phyloP scores from a whole-genome alignment of 352 stramenopile genomes.

The Phytophthora constricta region DNA sequence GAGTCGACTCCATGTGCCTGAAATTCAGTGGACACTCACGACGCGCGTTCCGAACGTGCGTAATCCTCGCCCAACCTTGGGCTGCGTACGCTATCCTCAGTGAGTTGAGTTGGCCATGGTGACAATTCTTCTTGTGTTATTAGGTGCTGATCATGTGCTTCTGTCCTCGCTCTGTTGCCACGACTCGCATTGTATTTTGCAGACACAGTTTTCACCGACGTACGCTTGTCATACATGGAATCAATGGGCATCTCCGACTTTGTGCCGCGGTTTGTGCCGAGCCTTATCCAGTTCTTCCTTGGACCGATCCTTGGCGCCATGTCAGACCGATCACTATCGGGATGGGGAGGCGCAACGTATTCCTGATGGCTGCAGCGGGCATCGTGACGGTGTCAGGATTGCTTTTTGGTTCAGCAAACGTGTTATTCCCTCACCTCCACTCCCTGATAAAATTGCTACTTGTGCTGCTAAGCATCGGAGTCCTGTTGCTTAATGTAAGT shows the following conservation, averaged over 20 bases:
- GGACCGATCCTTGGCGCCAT: constrained; percentile 72
- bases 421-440: constrained; percentile 58
- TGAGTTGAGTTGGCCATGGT: constrained; percentile 42
- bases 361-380: constrained; percentile 57
- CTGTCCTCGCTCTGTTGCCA: too few relatives aligned
- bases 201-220: constrained; percentile 80
- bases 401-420: constrained; percentile 69
- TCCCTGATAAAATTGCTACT: constrained; percentile 57
- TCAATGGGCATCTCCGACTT: constrained; percentile 72
- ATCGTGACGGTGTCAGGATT: constrained; percentile 59
- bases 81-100: constrained; percentile 73
- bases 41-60: constrained; percentile 57
- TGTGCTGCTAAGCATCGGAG: constrained; percentile 66
- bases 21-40: constrained; percentile 32
- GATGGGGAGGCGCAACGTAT: constrained; percentile 75
- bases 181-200: too few relatives aligned
- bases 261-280: constrained; percentile 66
- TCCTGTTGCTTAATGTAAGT: constrained; percentile 64
- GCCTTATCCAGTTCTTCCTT: constrained; percentile 70
- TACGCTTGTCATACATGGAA: constrained; percentile 70
- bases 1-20: constrained; percentile 1
- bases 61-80: constrained; percentile 80
- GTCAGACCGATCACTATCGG: constrained; percentile 76
- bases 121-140: constrained; percentile 9
- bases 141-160: constrained; percentile 6